Base-by-base conservation (phyloP, 2,329 filamentous ascomycete species). In the Gaeumannomyces tritici region DNA sequence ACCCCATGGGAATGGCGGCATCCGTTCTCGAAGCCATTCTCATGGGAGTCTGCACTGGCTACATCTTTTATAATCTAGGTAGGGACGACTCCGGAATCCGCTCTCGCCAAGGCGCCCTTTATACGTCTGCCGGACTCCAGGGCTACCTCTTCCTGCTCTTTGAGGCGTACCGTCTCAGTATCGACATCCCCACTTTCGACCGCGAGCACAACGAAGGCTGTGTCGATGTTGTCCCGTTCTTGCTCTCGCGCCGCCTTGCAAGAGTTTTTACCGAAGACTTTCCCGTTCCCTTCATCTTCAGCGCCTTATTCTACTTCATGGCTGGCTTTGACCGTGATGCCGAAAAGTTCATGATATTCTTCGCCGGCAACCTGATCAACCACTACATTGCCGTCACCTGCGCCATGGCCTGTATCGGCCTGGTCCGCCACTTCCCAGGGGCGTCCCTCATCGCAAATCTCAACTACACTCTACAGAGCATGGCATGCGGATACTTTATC, bases 401-500 rank as follows among this genome's bases (percentile, higher is more conserved):
- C 67, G 88, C 89, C 1, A 85, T 86, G 66, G 79, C 85, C 1
- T 89, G 87, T 62, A 83, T 93, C 3, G 81, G 85, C 0, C 75
- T 88, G 0, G 83, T 83, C 0, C 77, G 89, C 57, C 80, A 86
- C 65, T 92, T 93, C 69, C 81, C 89, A 0, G 85, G 85, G 0
- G 89, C 89, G 0, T 89, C 85, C 68, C 71, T 93, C 28, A 85
- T 91, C 58, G 88, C 84, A 12, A 93, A 93, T 67, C 73, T 92
- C 59, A 82, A 80, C 0, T 92, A 87, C 67, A 93, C 89, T 0
- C 66, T 92, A 26, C 89, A 93, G 69, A 88, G 83, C 2, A 85
- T 91, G 76, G 86, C 86, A 0, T 91, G 89, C 65, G 89, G 89
- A 1, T 91, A 88, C 72, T 92, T 93, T 66, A 84, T 92, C 18